Base-by-base conservation (phyloP, 108 stramenopile genomes). In the Cyclotella choctawhatcheeana region DNA sequence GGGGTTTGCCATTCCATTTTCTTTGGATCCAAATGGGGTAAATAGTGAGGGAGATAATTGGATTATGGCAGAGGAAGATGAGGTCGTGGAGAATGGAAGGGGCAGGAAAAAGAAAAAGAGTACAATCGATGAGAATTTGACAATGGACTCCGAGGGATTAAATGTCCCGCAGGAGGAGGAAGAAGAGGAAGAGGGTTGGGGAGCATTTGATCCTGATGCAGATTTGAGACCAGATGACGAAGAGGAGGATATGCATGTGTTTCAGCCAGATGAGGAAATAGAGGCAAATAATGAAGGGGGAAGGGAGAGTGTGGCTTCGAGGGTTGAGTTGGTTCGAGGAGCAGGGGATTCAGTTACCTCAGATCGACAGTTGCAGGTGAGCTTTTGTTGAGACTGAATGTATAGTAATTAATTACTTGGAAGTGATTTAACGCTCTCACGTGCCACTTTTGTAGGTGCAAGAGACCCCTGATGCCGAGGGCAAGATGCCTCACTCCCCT, bases 201-300 rank as follows among this genome's bases (percentile, higher is more conserved):
- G 74, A 30, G 88, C 93, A 10, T 95, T 92, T 82, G 89, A 95
- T 84, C 91, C 90, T 44, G 90, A 93, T 54, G 85, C 88, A 5
- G 89, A 87, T 47, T 74, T 84, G 58, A 85, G 84, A 30, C 84
- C 87, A 8, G 84, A 82, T 7, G 81, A 71, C 13, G 81, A 82
- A 48, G 81, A 77, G 44, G 79, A 81, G 60, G 73, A 73, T 16
- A 53, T 48, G 44, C 64, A 78, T 25, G 58, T 71, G 70, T 84
- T 82, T 64, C 79, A 84, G 52, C 74, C 74, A n/a, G 79, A 77
- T 17, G 76, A 66, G 29, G 77, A 81, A 22, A 51, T 64, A 51
- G 76, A n/a, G 47, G 47, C 8, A n/a, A n/a, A 31, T 1, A 65
- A 70, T 56, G 71, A 47, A 32, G 60, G 47, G 68, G 53, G 91